Evolutionary conservation across 164 flowering plant species (phyloP).

Genomic region (Santalum album): DNA sequence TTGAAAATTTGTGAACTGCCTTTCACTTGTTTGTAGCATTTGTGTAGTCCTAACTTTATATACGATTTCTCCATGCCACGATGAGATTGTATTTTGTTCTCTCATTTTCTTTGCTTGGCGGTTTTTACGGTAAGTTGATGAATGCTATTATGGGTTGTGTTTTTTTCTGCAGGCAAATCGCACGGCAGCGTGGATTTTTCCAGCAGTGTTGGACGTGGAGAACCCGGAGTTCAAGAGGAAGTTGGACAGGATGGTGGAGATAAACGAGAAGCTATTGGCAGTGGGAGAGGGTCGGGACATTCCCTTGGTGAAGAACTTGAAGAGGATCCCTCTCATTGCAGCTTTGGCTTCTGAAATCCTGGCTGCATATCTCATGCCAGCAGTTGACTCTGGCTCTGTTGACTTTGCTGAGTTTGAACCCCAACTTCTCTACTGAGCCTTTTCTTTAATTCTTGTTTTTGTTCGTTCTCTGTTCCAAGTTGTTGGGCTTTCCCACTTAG

Average conservation of each 20-base stretch:
- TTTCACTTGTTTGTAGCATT: too few species aligned
- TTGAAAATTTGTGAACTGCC: too few species aligned
- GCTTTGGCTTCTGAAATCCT: constrained; percentile 72
- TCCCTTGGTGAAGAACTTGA: constrained; percentile 73
- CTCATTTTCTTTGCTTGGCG: too few species aligned
- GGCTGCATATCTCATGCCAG: constrained; percentile 94
- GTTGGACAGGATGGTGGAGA: constrained; percentile 88
- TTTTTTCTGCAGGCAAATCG: constrained; percentile 69
- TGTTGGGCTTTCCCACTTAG: too few species aligned
- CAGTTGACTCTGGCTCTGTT: constrained; percentile 91
- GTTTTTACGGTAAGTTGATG: too few species aligned
- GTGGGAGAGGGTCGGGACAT: constrained; percentile 54
- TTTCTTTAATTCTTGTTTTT: too few species aligned
- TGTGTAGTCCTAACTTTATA: too few species aligned
- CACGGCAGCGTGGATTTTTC: constrained; percentile 93
- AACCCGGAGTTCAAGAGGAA: constrained; percentile 96
- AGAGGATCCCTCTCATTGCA: constrained; percentile 76
- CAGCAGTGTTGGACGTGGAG: constrained; percentile 92
- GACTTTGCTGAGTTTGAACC: constrained; percentile 94
- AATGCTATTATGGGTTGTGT: too few species aligned
- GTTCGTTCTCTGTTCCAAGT: too few species aligned
- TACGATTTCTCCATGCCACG: too few species aligned
- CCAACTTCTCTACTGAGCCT: constrained; percentile 56
- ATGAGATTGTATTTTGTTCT: too few species aligned
- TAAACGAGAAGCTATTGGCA: constrained; percentile 59